phyloP scores from a whole-genome alignment of 306 rosid genomes.

The Prunus fruticosa region DNA sequence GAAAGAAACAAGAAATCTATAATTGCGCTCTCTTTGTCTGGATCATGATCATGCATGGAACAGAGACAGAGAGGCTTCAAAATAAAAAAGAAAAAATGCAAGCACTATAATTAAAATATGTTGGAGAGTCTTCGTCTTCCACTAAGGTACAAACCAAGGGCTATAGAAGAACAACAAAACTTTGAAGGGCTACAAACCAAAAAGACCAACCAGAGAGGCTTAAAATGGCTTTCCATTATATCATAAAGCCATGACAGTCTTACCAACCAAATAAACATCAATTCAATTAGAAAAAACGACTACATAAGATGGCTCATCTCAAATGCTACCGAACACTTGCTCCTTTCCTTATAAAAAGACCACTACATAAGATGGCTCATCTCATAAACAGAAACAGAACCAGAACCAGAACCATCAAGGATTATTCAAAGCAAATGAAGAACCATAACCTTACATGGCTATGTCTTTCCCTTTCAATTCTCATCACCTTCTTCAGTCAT shows the following conservation, averaged over 20 bases:
- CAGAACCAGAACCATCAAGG: not conserved
- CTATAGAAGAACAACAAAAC: too few relatives aligned
- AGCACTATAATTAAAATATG: not conserved
- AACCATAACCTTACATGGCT: constrained; percentile 19
- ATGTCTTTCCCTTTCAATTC: constrained; percentile 29
- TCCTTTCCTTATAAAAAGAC: not conserved
- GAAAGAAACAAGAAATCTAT: too few relatives aligned
- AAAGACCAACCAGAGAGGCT: too few relatives aligned
- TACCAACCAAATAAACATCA: not conserved
- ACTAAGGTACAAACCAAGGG: not conserved
- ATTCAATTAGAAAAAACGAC: not conserved
- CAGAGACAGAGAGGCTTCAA: too few relatives aligned
- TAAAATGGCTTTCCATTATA: too few relatives aligned
- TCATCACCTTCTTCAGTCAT: constrained; percentile 29
- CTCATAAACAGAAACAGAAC: not conserved
- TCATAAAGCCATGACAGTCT: not conserved
- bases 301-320: too few relatives aligned
- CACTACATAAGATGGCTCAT: not conserved
- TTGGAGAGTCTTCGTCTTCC: not conserved
- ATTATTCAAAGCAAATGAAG: constrained; percentile 26
- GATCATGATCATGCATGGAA: too few relatives aligned
- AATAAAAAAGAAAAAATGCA: too few relatives aligned
- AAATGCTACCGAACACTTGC: not conserved
- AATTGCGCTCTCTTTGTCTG: too few relatives aligned
- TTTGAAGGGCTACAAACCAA: too few relatives aligned